A percentile compares a stretch with the other conserved stretches of the same genome.
These are phyloP conservation scores for Amaranthus palmeri DNA, from an alignment of 148 eudicot species.

Conservation along the genomic window DNA sequence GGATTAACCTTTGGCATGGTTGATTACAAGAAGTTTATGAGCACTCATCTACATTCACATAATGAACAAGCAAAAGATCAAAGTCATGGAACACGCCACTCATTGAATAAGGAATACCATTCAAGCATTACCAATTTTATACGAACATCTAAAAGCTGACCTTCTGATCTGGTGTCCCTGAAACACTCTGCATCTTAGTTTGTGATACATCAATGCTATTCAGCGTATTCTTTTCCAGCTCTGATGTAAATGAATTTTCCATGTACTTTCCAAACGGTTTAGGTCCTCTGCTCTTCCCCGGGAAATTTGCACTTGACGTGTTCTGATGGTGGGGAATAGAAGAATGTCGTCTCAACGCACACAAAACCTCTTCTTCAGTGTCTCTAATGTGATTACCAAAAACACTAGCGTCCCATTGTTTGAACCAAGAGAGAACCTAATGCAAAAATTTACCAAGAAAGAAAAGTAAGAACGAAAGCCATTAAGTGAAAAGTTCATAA, in stretches of 20 bases:
- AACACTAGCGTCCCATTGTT: conserved; percentile 94
- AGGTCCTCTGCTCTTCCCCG: conserved; percentile 41
- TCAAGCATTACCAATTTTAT: neutral
- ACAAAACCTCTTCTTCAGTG: conserved; percentile 79
- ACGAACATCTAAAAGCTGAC: conserved; percentile 34
- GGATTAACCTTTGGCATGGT: no score
- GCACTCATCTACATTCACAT: neutral
- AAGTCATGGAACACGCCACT: neutral
- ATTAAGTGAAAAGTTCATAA: conserved; percentile 4
- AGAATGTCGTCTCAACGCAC: conserved; percentile 78
- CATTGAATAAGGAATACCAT: neutral
- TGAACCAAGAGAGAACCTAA: conserved; percentile 94
- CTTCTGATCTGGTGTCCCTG: conserved; percentile 84
- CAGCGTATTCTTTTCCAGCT: conserved; percentile 37
- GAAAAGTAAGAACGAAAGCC: conserved; percentile 8
- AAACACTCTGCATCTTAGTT: conserved; percentile 44
- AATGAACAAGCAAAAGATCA: neutral
- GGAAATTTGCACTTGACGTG: conserved; percentile 40
- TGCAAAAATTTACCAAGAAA: conserved; percentile 11
- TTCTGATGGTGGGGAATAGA: conserved; percentile 54
- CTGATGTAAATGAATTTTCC: conserved; percentile 24
- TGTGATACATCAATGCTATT: conserved; percentile 37
- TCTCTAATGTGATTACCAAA: conserved; percentile 81
- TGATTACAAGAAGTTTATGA: neutral
- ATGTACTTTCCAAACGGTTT: conserved; percentile 26